Evolutionary conservation across 768 basidiomycete genomes (phyloP).

Genomic region (Mycena polygramma): DNA sequence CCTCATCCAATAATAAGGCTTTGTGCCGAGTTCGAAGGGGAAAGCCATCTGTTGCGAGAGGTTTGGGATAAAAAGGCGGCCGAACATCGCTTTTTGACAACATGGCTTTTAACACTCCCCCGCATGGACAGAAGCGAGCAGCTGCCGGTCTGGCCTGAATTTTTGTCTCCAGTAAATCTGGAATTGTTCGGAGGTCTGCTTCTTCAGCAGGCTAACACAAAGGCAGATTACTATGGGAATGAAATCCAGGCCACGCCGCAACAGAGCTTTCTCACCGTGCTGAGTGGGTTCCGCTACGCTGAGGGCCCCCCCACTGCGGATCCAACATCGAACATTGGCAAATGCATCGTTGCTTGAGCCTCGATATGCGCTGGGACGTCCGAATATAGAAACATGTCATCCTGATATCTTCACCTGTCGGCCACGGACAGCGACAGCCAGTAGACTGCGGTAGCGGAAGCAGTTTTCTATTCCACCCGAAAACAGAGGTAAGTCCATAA

Average conservation of each 20-base stretch:
- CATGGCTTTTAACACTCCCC: too few relatives aligned
- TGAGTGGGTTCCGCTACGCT: not conserved
- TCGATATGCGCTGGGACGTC: too few relatives aligned
- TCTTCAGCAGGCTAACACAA: slow-evolving; percentile 2
- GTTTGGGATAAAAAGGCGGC: not conserved
- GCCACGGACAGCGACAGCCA: too few relatives aligned
- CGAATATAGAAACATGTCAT: too few relatives aligned
- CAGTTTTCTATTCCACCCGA: too few relatives aligned
- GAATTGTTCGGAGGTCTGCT: not conserved
- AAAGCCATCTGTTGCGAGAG: not conserved
- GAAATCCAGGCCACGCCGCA: slow-evolving; percentile 8
- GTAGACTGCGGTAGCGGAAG: too few relatives aligned
- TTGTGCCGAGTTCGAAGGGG: not conserved
- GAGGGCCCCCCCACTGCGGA: too few relatives aligned
- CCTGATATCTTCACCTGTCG: too few relatives aligned
- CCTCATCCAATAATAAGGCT: not conserved
- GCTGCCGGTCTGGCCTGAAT: not conserved
- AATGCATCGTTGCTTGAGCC: too few relatives aligned
- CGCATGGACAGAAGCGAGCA: not conserved
- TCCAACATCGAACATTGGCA: too few relatives aligned
- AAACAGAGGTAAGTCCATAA: too few relatives aligned
- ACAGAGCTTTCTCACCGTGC: not conserved
- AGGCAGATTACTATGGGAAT: slow-evolving; percentile 31
- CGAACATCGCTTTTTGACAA: too few relatives aligned
- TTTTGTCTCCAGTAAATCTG: not conserved